phyloP scores from a whole-genome alignment of 768 basidiomycete genomes.

The Suillus placidus region DNA sequence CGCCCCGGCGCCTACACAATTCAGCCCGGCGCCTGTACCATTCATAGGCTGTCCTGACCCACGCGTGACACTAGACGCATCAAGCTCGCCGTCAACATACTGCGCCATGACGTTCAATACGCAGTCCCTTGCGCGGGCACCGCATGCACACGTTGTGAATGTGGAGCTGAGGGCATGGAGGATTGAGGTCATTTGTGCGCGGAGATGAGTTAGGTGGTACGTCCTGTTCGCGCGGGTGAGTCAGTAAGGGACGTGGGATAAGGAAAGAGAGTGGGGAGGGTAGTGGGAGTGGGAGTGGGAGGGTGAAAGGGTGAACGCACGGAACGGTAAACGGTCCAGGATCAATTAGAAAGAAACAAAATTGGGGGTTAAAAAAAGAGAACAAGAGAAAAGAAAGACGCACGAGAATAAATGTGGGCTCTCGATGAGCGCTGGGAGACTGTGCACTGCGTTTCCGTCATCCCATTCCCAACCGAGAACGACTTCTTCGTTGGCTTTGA shows the following conservation, averaged over 20 bases:
- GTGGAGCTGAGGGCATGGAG: conserved; percentile 70
- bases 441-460: conserved; percentile 84
- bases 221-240: conserved; percentile 35
- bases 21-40: not conserved
- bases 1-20: not conserved
- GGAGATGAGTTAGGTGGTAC: conserved; percentile 53
- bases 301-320: not conserved
- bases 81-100: conserved; percentile 53
- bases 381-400: conserved; percentile 34
- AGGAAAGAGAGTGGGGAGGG: not conserved
- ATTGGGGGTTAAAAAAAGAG: conserved; percentile 8
- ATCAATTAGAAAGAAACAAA: conserved; percentile 13
- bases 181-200: conserved; percentile 68
- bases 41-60: not conserved
- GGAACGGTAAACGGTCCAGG: not conserved
- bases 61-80: conserved; percentile 21
- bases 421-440: conserved; percentile 67
- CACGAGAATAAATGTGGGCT: conserved; percentile 60
- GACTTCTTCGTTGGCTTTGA: conserved; percentile 82
- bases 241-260: not conserved
- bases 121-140: conserved; percentile 61
- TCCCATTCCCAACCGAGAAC: conserved; percentile 98
- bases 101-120: conserved; percentile 63
- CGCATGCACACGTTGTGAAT: conserved; percentile 78
- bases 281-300: not conserved